phyloP scores from a whole-genome alignment of 192 early-diverging fungal species.

The Entophlyctis luteolus region DNA sequence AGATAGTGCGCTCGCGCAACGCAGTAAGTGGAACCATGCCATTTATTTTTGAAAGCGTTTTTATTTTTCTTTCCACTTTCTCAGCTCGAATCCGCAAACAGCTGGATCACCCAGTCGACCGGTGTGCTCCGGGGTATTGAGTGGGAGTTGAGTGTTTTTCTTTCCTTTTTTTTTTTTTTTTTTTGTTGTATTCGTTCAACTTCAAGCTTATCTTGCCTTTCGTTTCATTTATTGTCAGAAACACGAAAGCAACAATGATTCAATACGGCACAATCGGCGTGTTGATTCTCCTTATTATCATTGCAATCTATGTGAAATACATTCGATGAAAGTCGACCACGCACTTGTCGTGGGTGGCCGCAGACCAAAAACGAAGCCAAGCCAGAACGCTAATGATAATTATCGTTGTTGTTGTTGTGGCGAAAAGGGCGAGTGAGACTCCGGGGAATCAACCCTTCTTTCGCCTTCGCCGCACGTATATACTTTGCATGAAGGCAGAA shows the following conservation, averaged over 20 bases:
- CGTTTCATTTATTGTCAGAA: background rate
- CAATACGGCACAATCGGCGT: constrained; percentile 12
- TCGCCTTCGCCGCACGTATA: too few species aligned
- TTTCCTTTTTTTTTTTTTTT: background rate
- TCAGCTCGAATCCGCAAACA: constrained; percentile 46
- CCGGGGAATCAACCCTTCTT: too few species aligned
- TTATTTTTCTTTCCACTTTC: background rate
- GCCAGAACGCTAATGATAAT: too few species aligned
- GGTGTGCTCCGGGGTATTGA: constrained; percentile 56
- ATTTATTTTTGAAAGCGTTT: background rate
- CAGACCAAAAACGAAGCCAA: too few species aligned
- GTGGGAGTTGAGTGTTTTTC: constrained; percentile 60
- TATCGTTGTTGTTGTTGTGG: too few species aligned
- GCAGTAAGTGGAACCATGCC: constrained; percentile 50
- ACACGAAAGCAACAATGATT: constrained; percentile 5
- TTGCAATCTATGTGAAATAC: constrained; percentile 15
- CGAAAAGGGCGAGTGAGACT: too few species aligned
- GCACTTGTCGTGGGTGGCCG: too few species aligned
- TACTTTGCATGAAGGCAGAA: too few species aligned
- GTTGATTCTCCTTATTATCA: constrained; percentile 1
- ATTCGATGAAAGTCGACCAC: background rate
- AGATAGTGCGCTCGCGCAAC: constrained; percentile 80
- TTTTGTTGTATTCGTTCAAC: background rate
- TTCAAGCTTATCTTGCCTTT: background rate
- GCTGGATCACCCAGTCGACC: constrained; percentile 53